phyloP scores from a whole-genome alignment of 768 basidiomycete genomes.

The Hortiboletus campestris region DNA sequence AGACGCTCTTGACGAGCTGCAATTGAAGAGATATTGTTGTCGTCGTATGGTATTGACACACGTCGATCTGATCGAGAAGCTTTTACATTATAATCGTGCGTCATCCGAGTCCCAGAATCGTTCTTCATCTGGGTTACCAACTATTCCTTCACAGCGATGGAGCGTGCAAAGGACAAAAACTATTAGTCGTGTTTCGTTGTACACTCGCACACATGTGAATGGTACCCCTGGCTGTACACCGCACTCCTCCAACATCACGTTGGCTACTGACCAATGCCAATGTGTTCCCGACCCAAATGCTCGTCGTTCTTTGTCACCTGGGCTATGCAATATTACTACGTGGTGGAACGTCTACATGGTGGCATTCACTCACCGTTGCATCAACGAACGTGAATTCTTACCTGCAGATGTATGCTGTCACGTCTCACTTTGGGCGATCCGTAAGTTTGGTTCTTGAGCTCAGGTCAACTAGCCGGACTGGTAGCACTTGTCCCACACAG shows the following conservation, averaged over 20 bases:
- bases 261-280: too few relatives aligned
- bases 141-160: conserved; percentile 27
- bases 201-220: background rate
- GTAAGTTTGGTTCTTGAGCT: too few relatives aligned
- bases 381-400: too few relatives aligned
- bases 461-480: background rate
- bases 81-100: conserved; percentile 92
- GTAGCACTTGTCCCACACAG: background rate
- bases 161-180: conserved; percentile 31
- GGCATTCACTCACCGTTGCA: background rate
- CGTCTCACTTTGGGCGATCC: background rate
- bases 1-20: conserved; percentile 85
- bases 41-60: conserved; percentile 96
- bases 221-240: too few relatives aligned
- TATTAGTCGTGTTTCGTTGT: conserved; percentile 4
- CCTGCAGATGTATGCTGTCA: background rate
- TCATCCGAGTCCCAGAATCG: conserved; percentile 31
- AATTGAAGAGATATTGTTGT: conserved; percentile 94
- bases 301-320: too few relatives aligned
- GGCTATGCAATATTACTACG: too few relatives aligned
- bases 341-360: too few relatives aligned
- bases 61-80: conserved; percentile 96
- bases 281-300: too few relatives aligned
- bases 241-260: too few relatives aligned
- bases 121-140: background rate